A percentile compares a stretch with the other conserved stretches of the same genome.
Conservation (phyloP, 257 asterid species). For the Lycium ferocissimum region DNA sequence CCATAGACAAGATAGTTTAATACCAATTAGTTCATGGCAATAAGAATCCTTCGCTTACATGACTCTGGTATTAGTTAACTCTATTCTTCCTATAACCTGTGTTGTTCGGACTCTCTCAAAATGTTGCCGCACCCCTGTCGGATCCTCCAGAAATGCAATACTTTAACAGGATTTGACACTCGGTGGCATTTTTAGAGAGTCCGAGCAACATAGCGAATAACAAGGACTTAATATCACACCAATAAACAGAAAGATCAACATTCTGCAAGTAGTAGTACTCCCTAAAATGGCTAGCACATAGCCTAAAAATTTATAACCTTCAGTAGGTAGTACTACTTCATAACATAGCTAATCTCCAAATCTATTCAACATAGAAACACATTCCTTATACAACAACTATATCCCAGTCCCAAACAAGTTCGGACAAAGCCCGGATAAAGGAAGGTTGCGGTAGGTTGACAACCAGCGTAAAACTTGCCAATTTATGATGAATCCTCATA, state of each 20-base stretch:
- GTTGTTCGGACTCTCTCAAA: too few relatives aligned
- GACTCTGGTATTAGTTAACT: not conserved
- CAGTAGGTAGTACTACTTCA: not conserved
- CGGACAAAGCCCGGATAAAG: too few relatives aligned
- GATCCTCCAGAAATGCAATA: too few relatives aligned
- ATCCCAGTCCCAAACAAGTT: too few relatives aligned
- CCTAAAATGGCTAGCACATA: constrained; percentile 10
- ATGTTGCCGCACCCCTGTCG: too few relatives aligned
- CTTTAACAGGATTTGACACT: too few relatives aligned
- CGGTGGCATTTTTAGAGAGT: too few relatives aligned
- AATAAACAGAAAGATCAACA: not conserved
- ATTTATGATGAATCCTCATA: too few relatives aligned
- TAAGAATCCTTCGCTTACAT: not conserved
- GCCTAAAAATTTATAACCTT: not conserved
- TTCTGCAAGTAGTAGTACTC: constrained; percentile 3
- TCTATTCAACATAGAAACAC: not conserved
- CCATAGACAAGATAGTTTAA: not conserved
- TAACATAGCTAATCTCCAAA: not conserved
- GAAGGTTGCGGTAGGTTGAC: too few relatives aligned
- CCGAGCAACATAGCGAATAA: not conserved
- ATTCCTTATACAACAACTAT: too few relatives aligned
- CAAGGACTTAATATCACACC: constrained; percentile 8
- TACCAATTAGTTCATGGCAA: not conserved
- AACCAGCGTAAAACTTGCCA: too few relatives aligned
- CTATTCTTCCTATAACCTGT: not conserved